Conservation (phyloP, 345 rosid genomes). For the Linum lewisii region DNA sequence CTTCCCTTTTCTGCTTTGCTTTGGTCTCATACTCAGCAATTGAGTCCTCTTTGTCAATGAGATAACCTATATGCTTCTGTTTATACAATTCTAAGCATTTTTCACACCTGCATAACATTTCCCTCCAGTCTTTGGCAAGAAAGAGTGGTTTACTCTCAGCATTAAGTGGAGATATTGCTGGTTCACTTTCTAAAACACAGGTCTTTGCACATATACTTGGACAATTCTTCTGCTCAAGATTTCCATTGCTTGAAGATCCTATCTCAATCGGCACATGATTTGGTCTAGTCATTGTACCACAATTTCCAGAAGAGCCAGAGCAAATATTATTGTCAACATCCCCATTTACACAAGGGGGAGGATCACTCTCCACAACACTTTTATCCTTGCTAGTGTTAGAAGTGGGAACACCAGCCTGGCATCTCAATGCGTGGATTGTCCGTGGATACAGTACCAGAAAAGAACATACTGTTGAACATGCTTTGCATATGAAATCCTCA, state of each 20-base stretch:
- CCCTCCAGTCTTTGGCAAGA: conserved; percentile 86
- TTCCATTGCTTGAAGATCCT: conserved; percentile 29
- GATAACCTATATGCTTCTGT: conserved; percentile 47
- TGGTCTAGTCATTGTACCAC: conserved; percentile 8
- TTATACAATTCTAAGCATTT: conserved; percentile 59
- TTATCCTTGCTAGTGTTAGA: conserved; percentile 38
- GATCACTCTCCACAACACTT: conserved; percentile 29
- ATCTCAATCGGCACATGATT: conserved; percentile 19
- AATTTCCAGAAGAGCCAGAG: too few species aligned
- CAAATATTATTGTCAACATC: conserved; percentile 34
- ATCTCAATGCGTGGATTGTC: conserved; percentile 42
- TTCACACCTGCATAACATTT: conserved; percentile 60
- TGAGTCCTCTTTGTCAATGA: conserved; percentile 73
- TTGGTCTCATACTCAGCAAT: conserved; percentile 79
- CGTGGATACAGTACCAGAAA: conserved; percentile 59
- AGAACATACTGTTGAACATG: conserved; percentile 57
- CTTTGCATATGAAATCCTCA: conserved; percentile 80
- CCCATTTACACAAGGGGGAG: conserved; percentile 26
- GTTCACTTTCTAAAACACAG: conserved; percentile 37
- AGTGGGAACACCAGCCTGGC: conserved; percentile 15
- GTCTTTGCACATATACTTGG: conserved; percentile 18
- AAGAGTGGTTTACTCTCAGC: conserved; percentile 52
- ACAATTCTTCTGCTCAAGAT: conserved; percentile 29
- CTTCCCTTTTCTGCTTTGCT: conserved; percentile 83
- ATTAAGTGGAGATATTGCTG: conserved; percentile 10